Conservation (phyloP, 768 basidiomycete genomes). For the Boletales sp. region DNA sequence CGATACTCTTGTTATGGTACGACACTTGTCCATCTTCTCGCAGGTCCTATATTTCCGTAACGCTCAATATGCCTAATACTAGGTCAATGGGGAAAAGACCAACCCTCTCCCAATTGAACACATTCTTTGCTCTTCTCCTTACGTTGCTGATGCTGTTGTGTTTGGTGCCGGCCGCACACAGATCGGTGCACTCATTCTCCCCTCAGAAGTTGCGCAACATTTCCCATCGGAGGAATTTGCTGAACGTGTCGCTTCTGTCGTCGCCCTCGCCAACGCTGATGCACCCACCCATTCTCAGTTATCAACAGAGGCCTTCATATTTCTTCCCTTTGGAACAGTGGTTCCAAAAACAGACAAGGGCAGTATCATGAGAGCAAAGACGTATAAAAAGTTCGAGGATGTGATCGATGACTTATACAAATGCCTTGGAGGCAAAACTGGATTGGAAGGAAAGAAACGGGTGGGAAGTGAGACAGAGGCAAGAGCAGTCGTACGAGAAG, state of each 20-base stretch:
- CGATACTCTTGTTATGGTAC: conserved; percentile 46
- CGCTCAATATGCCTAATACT: not conserved
- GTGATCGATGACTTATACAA: conserved; percentile 41
- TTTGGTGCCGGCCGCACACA: conserved; percentile 50
- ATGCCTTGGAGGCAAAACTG: conserved; percentile 41
- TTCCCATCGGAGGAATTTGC: conserved; percentile 23
- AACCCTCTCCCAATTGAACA: conserved; percentile 55
- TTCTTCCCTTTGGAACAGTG: conserved; percentile 43
- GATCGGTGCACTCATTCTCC: conserved; percentile 47
- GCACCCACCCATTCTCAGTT: conserved; percentile 54
- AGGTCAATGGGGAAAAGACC: conserved; percentile 49
- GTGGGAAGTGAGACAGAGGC: conserved; percentile 5
- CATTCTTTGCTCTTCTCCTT: conserved; percentile 43
- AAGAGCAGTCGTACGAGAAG: conserved; percentile 4
- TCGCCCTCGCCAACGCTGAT: conserved; percentile 47
- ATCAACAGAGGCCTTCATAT: conserved; percentile 46
- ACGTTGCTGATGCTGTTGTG: conserved; percentile 49
- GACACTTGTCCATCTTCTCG: not conserved
- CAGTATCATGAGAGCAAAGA: conserved; percentile 45
- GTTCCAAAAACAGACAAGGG: conserved; percentile 53
- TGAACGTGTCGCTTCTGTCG: conserved; percentile 38
- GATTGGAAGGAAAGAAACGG: conserved; percentile 8
- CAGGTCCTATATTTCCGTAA: too few relatives aligned
- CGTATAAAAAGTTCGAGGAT: conserved; percentile 48
- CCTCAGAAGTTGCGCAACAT: conserved; percentile 35